phyloP scores from a whole-genome alignment of 2,329 filamentous ascomycete genomes.

The Cyphellophora europaea region DNA sequence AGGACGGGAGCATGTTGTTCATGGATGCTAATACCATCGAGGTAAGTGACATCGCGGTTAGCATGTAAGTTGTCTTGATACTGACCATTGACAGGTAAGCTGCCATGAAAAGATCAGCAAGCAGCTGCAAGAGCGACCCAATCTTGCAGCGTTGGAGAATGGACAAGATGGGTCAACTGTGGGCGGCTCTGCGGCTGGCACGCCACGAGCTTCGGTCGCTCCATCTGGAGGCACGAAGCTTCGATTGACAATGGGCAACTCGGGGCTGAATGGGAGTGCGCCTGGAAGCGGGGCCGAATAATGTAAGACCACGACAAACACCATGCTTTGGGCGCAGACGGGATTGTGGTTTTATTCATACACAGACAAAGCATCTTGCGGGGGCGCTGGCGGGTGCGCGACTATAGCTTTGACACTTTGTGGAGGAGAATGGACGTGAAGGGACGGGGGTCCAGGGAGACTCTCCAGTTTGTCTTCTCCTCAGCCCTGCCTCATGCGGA shows the following conservation, averaged over 20 bases:
- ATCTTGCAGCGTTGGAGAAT: constrained; percentile 43
- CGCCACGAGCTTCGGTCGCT: constrained; percentile 51
- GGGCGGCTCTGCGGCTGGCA: constrained; percentile 40
- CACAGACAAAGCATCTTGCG: too few species aligned
- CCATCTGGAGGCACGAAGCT: constrained; percentile 52
- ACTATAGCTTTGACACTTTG: too few species aligned
- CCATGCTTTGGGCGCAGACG: constrained; percentile 1
- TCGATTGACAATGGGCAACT: constrained; percentile 54
- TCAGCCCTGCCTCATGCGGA: too few species aligned
- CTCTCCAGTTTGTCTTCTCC: too few species aligned
- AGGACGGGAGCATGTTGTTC: constrained; percentile 86
- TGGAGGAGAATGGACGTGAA: too few species aligned
- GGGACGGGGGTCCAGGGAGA: too few species aligned
- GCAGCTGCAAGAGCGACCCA: constrained; percentile 26
- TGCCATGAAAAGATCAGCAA: constrained; percentile 20
- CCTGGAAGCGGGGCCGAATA: constrained; percentile 25
- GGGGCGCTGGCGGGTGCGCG: too few species aligned
- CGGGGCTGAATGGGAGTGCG: constrained; percentile 26
- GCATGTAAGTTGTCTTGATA: constrained; percentile 5
- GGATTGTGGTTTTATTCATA: too few species aligned
- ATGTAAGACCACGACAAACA: constrained; percentile 10
- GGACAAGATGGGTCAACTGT: constrained; percentile 43
- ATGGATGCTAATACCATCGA: constrained; percentile 88
- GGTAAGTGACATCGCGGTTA: constrained; percentile 41
- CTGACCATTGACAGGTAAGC: constrained; percentile 12